These are phyloP conservation scores for Phytopythium boreale DNA, from an alignment of 352 stramenopile species.

Conservation along the genomic window DNA sequence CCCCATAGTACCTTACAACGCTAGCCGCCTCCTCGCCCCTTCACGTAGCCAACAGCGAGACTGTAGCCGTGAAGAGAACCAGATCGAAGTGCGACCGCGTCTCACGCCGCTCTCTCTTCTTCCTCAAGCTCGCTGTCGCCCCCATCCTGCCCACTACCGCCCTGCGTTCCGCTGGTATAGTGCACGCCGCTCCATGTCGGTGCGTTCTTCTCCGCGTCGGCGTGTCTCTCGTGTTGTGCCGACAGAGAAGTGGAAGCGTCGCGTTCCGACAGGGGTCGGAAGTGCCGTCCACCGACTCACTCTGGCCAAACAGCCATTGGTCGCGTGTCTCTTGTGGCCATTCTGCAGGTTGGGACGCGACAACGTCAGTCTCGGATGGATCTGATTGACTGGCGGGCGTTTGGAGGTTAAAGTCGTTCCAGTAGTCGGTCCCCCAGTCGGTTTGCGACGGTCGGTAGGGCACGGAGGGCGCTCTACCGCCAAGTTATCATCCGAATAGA, in stretches of 20 bases:
- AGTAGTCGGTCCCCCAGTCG: not conserved
- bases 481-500: not conserved
- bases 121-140: too few relatives aligned
- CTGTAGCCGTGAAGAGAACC: not conserved
- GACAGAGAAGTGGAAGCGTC: not conserved
- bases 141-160: not conserved
- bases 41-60: too few relatives aligned
- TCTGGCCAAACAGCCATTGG: not conserved
- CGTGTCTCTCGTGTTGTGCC: not conserved
- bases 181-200: not conserved
- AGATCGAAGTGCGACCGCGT: not conserved
- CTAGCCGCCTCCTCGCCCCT: too few relatives aligned
- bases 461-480: not conserved
- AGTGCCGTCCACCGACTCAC: not conserved
- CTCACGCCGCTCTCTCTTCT: not conserved
- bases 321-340: not conserved
- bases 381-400: not conserved
- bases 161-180: not conserved
- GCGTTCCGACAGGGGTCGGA: not conserved
- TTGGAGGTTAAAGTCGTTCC: not conserved
- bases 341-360: not conserved
- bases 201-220: not conserved
- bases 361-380: not conserved
- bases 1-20: too few relatives aligned
- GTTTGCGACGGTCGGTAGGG: not conserved